These are phyloP conservation scores for Populus euphratica DNA, from an alignment of 345 rosid species.

Conservation along the genomic window DNA sequence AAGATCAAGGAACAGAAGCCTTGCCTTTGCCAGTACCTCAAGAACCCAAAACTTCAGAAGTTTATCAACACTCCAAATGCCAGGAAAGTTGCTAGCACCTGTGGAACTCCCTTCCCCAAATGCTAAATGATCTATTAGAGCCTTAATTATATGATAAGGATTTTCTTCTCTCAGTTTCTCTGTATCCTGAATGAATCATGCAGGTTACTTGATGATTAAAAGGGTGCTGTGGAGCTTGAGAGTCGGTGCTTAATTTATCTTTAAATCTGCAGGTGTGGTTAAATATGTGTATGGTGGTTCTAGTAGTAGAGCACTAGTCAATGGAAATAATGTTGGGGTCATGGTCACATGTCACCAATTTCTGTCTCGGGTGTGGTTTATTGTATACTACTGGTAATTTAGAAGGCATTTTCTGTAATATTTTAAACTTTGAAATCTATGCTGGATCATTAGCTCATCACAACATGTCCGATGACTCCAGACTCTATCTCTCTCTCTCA, in stretches of 20 bases:
- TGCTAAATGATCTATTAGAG: conserved; percentile 37
- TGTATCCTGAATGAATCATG: conserved; percentile 7
- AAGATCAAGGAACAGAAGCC: conserved; percentile 85
- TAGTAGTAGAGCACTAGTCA: conserved; percentile 13
- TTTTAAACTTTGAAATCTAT: neutral
- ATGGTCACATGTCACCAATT: conserved; percentile 23
- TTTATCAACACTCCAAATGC: conserved; percentile 83
- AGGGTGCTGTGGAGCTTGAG: neutral
- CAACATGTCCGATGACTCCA: neutral
- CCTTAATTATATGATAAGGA: neutral
- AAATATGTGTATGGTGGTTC: neutral
- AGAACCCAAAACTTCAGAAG: conserved; percentile 63
- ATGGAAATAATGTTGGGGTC: conserved; percentile 23
- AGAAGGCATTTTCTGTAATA: conserved; percentile 16
- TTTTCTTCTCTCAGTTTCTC: neutral
- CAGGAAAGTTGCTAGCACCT: conserved; percentile 73
- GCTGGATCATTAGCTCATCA: neutral
- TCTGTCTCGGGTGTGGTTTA: conserved; percentile 22
- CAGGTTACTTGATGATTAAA: neutral
- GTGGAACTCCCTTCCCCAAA: conserved; percentile 82
- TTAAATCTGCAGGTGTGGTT: conserved; percentile 13
- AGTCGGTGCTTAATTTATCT: conserved; percentile 5
- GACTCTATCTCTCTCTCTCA: neutral
- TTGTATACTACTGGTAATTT: conserved; percentile 7
- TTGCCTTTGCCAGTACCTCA: conserved; percentile 81